phyloP scores from a whole-genome alignment of 257 asterid genomes.

The Scutellaria barbata region DNA sequence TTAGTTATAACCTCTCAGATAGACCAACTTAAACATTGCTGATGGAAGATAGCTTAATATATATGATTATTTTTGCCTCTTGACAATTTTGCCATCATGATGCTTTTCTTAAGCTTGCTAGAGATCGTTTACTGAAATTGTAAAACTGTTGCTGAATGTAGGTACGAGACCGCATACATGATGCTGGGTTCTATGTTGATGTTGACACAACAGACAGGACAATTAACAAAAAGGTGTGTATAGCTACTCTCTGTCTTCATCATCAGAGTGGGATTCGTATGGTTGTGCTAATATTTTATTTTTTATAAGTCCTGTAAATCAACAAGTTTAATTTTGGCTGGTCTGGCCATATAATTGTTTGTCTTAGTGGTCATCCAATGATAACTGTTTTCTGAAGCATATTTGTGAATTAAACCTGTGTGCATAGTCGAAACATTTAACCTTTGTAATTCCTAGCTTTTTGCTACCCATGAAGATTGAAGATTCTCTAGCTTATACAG shows the following conservation, averaged over 20 bases:
- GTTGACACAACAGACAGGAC: conserved; percentile 89
- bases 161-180: conserved; percentile 78
- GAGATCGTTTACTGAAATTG: conserved; percentile 21
- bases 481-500: conserved; percentile 3
- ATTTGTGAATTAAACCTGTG: background rate
- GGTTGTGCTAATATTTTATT: conserved; percentile 12
- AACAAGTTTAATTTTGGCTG: background rate
- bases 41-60: background rate
- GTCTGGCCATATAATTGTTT: conserved; percentile 12
- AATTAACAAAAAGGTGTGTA: conserved; percentile 83
- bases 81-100: background rate
- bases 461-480: conserved; percentile 15
- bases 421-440: no score
- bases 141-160: conserved; percentile 32
- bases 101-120: background rate
- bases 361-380: background rate
- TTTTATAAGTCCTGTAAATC: conserved; percentile 9
- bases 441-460: background rate
- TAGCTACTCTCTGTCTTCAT: conserved; percentile 13
- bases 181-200: conserved; percentile 83
- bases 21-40: background rate
- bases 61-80: background rate
- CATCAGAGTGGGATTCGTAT: conserved; percentile 6
- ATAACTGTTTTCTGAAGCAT: background rate
- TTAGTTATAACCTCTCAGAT: conserved; percentile 3